Conservation (phyloP, 75 land plant genomes). For the Pinus albicaulis region DNA sequence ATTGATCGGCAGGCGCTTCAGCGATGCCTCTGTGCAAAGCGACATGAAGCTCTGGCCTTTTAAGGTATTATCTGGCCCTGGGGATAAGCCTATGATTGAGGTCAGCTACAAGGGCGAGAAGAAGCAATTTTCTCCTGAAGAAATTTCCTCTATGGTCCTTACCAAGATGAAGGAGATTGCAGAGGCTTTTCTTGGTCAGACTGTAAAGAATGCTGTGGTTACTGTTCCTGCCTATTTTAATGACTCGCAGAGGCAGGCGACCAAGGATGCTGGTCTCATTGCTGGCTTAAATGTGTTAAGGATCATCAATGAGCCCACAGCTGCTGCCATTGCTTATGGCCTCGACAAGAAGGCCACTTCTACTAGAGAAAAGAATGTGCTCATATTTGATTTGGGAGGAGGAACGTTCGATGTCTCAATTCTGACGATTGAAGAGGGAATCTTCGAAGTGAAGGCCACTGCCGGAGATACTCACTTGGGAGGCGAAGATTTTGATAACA, state of each 20-base stretch:
- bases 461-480: constrained; percentile 80
- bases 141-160: constrained; percentile 33
- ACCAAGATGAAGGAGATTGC: constrained; percentile 39
- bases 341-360: constrained; percentile 45
- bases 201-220: constrained; percentile 29
- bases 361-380: constrained; percentile 68
- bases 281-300: constrained; percentile 14
- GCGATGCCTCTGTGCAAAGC: constrained; percentile 24
- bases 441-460: constrained; percentile 71
- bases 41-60: constrained; percentile 38
- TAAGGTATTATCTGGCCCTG: constrained; percentile 32
- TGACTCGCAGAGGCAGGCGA: constrained; percentile 17
- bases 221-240: constrained; percentile 10
- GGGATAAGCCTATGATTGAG: constrained; percentile 40
- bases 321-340: constrained; percentile 82
- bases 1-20: constrained; percentile 29
- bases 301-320: constrained; percentile 56
- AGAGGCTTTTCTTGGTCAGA: constrained; percentile 25
- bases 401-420: constrained; percentile 79
- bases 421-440: constrained; percentile 75
- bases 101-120: constrained; percentile 30
- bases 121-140: constrained; percentile 30
- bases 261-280: constrained; percentile 11
- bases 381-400: constrained; percentile 68
- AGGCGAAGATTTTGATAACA: constrained; percentile 29